Evolutionary conservation across 768 basidiomycete species (phyloP), one percentile per base, ranked within the genome.

Genomic region (Phlegmacium glaucopus): DNA sequence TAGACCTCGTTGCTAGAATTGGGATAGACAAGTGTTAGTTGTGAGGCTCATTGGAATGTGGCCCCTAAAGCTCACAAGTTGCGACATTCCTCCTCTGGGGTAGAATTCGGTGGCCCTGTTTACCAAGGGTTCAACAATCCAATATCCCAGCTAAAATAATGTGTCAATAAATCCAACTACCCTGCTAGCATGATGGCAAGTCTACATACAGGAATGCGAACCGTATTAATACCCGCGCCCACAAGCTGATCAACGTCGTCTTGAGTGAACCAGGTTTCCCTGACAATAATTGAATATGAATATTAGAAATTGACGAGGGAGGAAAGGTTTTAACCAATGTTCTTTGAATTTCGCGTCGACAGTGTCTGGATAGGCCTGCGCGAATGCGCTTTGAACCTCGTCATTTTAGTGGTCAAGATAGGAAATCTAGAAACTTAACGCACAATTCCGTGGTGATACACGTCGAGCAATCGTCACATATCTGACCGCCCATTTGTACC

Each of bases 61-160:
- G n/a, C n/a, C n/a, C n/a, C n/a, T n/a, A n/a, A n/a, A n/a, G n/a
- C n/a, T n/a, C n/a, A 87, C 88, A 29, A 91, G 72, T 42, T 82
- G 76, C 3, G 56, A 45, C 28, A 91, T 72, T 25, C 89, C 89
- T 16, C 89, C 89, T 29, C 78, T 75, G 11, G 87, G 83, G 59
- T 75, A 90, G 39, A 71, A 76, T 59, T 90, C 89, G 2, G 65
- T 69, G 1, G 56, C 54, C 4, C 82, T 74, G 59, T 90, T 59
- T 0, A 90, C 88, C 7, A 91, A 68, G 3, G 71, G 72, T 59
- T 91, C 89, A 7, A 91, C 68, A 39, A 90, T 82, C 89, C 89
- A 91, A 60, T 85, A 91, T 0, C 89, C 88, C 34, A 90, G 77
- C 87, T 89, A 34, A 4, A 28, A 17, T 15, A 40, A 48, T 9